Base-by-base conservation (phyloP, 208 protist genomes). In the Balamuthia mandrillaris region DNA sequence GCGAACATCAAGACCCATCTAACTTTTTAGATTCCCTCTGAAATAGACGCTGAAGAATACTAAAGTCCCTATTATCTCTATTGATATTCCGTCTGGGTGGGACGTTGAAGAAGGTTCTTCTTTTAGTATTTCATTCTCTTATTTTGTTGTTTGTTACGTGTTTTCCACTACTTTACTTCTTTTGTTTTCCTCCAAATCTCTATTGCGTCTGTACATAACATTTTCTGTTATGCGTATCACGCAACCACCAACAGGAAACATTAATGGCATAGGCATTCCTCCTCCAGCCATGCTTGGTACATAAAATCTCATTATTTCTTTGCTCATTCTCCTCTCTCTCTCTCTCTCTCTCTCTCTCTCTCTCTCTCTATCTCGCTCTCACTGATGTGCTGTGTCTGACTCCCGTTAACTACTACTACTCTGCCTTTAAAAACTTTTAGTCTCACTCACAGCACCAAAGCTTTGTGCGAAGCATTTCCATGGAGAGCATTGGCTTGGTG, bases 61-160 rank as follows among this genome's bases (percentile, higher is more conserved):
- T 5, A 37, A 51, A 3, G 70, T 79, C 45, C 70, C 70, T 10
- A 79, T 79, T 16, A 47, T 47, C 31, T 79, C 70, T 37, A 1
- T 79, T 33, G 70, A 79, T 31, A 79, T 79, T 7, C 70, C 70
- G 33, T 79, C 70, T 7, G 70, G 70, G 29, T 79, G 70, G 70
- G 70, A 79, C 33, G 70, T 79, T 27, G 70, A 79, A 24, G 58
- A 79, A 9, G 70, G 65, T 75, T 18, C 42, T 9, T 14, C n/a
- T n/a, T n/a, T n/a, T n/a, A n/a, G n/a, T n/a, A n/a, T n/a, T n/a
- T n/a, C n/a, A n/a, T n/a, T n/a, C n/a, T n/a, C n/a, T n/a, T n/a
- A n/a, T n/a, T n/a, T n/a, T n/a, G n/a, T n/a, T n/a, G n/a, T n/a
- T n/a, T n/a, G n/a, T n/a, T n/a, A n/a, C n/a, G n/a, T n/a, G n/a